Evolutionary conservation across 2,329 filamentous ascomycete species (phyloP).

Genomic region (Rutstroemia sydowiana): DNA sequence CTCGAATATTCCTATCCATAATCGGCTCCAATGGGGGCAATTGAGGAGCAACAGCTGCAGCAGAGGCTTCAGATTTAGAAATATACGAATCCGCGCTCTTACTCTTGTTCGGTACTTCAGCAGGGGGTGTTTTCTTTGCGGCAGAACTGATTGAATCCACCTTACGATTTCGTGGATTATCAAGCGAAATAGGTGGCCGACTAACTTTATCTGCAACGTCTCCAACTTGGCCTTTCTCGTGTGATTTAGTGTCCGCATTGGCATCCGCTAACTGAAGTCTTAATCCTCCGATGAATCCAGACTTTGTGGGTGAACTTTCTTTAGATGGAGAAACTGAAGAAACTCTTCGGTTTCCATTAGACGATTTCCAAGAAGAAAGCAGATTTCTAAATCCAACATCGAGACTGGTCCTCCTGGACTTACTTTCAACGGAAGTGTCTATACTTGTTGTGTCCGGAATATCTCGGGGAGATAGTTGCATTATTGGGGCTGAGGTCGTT

Average conservation of each 20-base stretch:
- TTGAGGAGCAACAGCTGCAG: neutral
- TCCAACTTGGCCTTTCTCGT: neutral
- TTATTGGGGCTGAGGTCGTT: neutral
- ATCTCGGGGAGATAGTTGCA: neutral
- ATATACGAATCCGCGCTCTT: neutral
- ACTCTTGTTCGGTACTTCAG: neutral
- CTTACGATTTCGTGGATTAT: slow-evolving; percentile 2
- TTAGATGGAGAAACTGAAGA: slow-evolving; percentile 5
- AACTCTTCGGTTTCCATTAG: neutral
- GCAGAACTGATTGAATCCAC: neutral
- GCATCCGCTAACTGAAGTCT: slow-evolving; percentile 26
- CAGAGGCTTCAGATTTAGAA: neutral
- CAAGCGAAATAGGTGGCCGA: slow-evolving; percentile 5
- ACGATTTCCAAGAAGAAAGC: slow-evolving; percentile 13
- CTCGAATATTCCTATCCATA: slow-evolving; percentile 3
- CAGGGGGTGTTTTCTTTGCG: neutral
- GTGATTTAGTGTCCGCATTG: slow-evolving; percentile 3
- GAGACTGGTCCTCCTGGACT: slow-evolving; percentile 19
- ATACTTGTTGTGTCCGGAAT: neutral
- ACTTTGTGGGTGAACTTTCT: slow-evolving; percentile 8
- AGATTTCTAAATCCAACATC: slow-evolving; percentile 20
- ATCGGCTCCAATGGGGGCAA: neutral
- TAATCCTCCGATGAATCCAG: slow-evolving; percentile 27
- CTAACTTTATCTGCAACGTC: neutral
- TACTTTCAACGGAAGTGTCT: slow-evolving; percentile 3